Evolutionary conservation across 495 filamentous ascomycete species (phyloP), one percentile per base, ranked within the genome.

Genomic region (Penicillium silybi): DNA sequence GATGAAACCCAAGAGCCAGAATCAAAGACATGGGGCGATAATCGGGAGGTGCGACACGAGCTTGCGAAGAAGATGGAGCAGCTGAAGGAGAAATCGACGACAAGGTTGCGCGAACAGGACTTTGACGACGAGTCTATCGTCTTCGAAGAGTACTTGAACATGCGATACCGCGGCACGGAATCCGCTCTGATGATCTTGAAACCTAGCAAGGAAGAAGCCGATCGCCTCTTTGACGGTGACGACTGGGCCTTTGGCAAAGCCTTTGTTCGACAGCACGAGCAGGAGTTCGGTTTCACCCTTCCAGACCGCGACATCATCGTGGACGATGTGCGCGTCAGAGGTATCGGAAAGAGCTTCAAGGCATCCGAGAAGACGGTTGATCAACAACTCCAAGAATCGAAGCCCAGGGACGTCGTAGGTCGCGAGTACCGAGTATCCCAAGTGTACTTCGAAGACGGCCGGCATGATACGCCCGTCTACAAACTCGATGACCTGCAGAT

Each of bases 281-380:
- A 92, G 58, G 93, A 97, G 61, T 98, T 97, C 65, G 92, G 90
- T 0, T 97, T 98, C 61, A 92, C 89, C 1, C 73, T 96, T 2
- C 89, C 91, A 7, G 54, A 52, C 41, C 77, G 92, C 43, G 88
- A 96, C 58, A 90, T 97, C 38, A 88, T 97, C 44, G 82, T 97
- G 20, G 93, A 97, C 50, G 92, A 96, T 68, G 85, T 97, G 10
- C 83, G 93, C 17, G 89, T 92, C 7, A 75, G 92, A 47, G 91
- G 91, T 11, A 95, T 96, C 26, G 69, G 89, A 67, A 95, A 62
- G 52, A 48, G 51, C 5, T 60, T 62, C 46, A 80, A 85, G 50
- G 84, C 82, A 22, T 72, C 87, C 18, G 87, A 89, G 37, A 89
- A 69, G 84, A 89, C 89, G 0, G 89, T 95, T 4, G 91, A 95